Evolutionary conservation across 495 filamentous ascomycete species (phyloP).

Genomic region (Penicillium paradoxum): DNA sequence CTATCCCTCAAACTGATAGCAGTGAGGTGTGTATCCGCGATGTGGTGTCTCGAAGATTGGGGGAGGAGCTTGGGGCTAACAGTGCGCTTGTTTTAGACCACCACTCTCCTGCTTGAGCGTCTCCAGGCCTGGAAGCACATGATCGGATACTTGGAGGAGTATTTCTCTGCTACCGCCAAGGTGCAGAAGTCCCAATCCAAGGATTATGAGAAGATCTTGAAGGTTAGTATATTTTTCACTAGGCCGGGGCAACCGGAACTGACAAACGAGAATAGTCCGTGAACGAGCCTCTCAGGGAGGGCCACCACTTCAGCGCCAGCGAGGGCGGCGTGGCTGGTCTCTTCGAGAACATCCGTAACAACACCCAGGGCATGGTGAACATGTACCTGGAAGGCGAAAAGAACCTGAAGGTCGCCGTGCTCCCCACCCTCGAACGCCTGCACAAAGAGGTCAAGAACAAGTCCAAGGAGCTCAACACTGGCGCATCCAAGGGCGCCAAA

Average conservation of each 20-base stretch:
- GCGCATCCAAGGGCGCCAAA: conserved; percentile 84
- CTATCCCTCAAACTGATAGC: conserved; percentile 73
- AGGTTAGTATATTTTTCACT: conserved; percentile 47
- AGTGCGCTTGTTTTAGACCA: conserved; percentile 46
- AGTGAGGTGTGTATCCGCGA: conserved; percentile 54
- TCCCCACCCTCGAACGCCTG: conserved; percentile 82
- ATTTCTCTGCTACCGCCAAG: conserved; percentile 77
- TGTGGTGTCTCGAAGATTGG: background rate
- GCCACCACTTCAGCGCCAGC: conserved; percentile 84
- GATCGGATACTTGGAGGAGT: conserved; percentile 83
- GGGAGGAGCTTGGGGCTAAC: conserved; percentile 2
- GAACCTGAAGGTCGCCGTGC: conserved; percentile 72
- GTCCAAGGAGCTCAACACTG: conserved; percentile 75
- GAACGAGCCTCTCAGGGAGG: conserved; percentile 76
- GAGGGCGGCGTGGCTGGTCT: conserved; percentile 78
- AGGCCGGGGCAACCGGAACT: background rate
- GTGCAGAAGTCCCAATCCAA: conserved; percentile 78
- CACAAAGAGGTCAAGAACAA: conserved; percentile 97
- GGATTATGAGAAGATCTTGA: conserved; percentile 92
- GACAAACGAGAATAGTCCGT: conserved; percentile 56
- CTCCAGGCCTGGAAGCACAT: conserved; percentile 95
- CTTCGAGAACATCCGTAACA: conserved; percentile 88
- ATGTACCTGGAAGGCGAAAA: conserved; percentile 85
- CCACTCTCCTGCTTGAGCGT: conserved; percentile 74
- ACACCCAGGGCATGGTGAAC: conserved; percentile 86